phyloP scores from a whole-genome alignment of 192 early-diverging fungal species.

The Coemansia sp. region DNA sequence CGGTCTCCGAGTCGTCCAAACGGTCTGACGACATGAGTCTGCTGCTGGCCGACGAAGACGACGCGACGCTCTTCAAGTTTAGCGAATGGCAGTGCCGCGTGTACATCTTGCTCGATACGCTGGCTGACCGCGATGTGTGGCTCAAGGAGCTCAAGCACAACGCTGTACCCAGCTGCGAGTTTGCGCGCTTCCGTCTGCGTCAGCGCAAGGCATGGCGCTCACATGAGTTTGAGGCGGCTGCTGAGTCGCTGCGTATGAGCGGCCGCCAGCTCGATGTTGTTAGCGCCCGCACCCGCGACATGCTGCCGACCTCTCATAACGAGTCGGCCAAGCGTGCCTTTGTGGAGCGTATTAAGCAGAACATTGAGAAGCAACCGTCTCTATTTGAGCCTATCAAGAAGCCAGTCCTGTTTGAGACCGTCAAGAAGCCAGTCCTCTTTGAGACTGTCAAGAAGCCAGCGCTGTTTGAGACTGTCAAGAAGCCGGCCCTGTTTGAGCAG shows the following conservation, averaged over 20 bases:
- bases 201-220: conserved; percentile 34
- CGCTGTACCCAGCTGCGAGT: conserved; percentile 48
- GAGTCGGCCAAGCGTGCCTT: conserved; percentile 41
- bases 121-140: conserved; percentile 45
- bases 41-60: conserved; percentile 19
- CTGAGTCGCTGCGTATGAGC: conserved; percentile 30
- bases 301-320: conserved; percentile 24
- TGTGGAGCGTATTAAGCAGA: conserved; percentile 13
- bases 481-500: conserved; percentile 1
- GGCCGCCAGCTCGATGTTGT: conserved; percentile 36
- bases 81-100: conserved; percentile 55
- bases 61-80: conserved; percentile 32
- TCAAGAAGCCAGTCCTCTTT: neutral
- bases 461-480: neutral
- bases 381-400: neutral
- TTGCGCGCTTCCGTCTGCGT: conserved; percentile 30
- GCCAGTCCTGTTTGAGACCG: neutral
- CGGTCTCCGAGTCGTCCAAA: neutral
- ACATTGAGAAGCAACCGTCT: neutral
- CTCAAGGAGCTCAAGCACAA: conserved; percentile 30
- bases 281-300: conserved; percentile 17
- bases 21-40: conserved; percentile 11
- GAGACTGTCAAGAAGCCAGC: neutral
- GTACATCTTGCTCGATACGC: conserved; percentile 45
- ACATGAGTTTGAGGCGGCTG: conserved; percentile 25